Percentiles rank a stretch among this genome's conserved stretches.
Evolutionary conservation across 768 basidiomycete genomes (phyloP).

Genomic region (Termitomyces bulborhizus): DNA sequence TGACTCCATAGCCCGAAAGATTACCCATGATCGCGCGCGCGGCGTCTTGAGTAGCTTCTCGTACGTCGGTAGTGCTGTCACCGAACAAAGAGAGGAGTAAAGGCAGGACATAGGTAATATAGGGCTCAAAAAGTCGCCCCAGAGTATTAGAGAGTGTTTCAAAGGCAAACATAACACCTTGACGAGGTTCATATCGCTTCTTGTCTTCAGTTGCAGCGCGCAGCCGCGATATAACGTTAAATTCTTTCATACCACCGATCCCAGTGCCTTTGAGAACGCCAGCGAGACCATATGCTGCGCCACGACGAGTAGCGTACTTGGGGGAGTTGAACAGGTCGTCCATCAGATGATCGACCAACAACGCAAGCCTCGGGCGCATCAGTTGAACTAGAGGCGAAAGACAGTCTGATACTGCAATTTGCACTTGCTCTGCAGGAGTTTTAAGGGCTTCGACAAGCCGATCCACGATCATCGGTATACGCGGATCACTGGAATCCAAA

Average conservation of each 20-base stretch:
- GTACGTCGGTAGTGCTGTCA: conserved; percentile 79
- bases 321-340: conserved; percentile 68
- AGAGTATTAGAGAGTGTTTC: conserved; percentile 86
- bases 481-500: conserved; percentile 67
- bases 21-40: conserved; percentile 93
- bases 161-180: conserved; percentile 93
- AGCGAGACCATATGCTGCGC: conserved; percentile 93
- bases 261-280: conserved; percentile 92
- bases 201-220: conserved; percentile 82
- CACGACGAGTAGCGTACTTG: conserved; percentile 93
- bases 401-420: conserved; percentile 95
- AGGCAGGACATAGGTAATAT: conserved; percentile 78
- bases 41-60: conserved; percentile 90
- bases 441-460: conserved; percentile 83
- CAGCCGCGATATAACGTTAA: conserved; percentile 68
- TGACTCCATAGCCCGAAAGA: conserved; percentile 92
- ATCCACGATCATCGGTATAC: conserved; percentile 78
- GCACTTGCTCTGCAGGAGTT: conserved; percentile 94
- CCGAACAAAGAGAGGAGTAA: conserved; percentile 82
- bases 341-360: conserved; percentile 72
- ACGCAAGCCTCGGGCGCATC: conserved; percentile 52
- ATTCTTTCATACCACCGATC: conserved; percentile 79
- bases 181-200: conserved; percentile 77
- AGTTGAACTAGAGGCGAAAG: conserved; percentile 78
- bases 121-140: conserved; percentile 90